Evolutionary conservation across 1,284 basidiomycete genomes (phyloP), one percentile per base, ranked within the genome.

Genomic region (Chalciporus sp.): DNA sequence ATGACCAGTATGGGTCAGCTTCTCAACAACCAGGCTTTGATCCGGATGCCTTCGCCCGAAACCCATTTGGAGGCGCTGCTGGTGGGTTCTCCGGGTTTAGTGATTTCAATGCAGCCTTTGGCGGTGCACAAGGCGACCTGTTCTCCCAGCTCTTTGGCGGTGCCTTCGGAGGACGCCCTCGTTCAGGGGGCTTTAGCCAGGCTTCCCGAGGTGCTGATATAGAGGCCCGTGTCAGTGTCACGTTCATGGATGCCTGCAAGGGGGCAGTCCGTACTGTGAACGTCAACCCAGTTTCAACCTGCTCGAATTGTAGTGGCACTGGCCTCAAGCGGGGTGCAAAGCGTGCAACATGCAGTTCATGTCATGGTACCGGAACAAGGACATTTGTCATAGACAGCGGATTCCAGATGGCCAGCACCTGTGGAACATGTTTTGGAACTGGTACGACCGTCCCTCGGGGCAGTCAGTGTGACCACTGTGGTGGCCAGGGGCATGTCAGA

Each of bases 341-440:
- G 74, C 85, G 92, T 65, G 80, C 83, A 51, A 85, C 86, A 20
- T 99, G 97, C 73, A 69, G 77, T 43, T 74, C 86, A 41, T 99
- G 97, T 74, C 82, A 86, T 49, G 97, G 97, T 44, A 84, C 90
- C 11, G 97, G 97, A 26, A 88, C 90, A 42, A 84, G 88, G 69
- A 94, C 94, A 12, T 98, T 93, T 74, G 89, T 95, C 52, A 86
- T 99, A 64, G 89, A 95, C 71, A 88, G 83, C 69, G 97, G 97
- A 16, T 99, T 99, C 85, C 92, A 95, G 70, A 97, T 99, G 94
- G 89, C 95, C 11, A 92, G 88, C 61, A 95, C 94, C 23, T 99
- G 97, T 73, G 79, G 80, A 49, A 73, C 82, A 23, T 99, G 97
- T 73, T 78, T 83, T 23, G 97, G 97, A n/a, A 78, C 83, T 14